Evolutionary conservation across 371 early-diverging fungal species (phyloP).

Genomic region (Encephalitozoon hellem): DNA sequence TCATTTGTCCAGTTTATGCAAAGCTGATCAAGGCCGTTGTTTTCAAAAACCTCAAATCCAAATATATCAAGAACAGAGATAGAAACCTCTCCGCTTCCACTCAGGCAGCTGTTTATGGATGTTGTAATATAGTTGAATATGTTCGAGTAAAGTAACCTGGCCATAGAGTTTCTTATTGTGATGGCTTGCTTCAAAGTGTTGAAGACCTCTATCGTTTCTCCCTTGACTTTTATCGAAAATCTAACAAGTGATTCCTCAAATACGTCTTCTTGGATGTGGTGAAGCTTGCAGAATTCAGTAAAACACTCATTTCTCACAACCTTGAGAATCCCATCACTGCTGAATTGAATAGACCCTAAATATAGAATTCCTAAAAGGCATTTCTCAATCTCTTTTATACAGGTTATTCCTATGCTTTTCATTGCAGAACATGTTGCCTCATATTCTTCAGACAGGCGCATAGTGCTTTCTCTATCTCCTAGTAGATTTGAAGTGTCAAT

Average conservation of each 20-base stretch:
- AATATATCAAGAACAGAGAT: slow-evolving; percentile 66
- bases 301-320: background rate
- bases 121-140: slow-evolving; percentile 52
- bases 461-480: background rate
- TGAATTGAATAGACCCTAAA: slow-evolving; percentile 44
- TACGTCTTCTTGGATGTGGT: slow-evolving; percentile 16
- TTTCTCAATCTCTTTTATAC: slow-evolving; percentile 65
- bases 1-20: slow-evolving; percentile 66
- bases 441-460: slow-evolving; percentile 64
- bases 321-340: background rate
- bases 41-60: slow-evolving; percentile 65
- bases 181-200: slow-evolving; percentile 48
- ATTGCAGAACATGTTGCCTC: slow-evolving; percentile 22
- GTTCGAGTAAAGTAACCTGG: slow-evolving; percentile 62
- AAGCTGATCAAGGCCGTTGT: slow-evolving; percentile 63
- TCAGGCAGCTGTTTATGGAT: slow-evolving; percentile 42
- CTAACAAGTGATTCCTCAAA: slow-evolving; percentile 47
- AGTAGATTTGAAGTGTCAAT: slow-evolving; percentile 6
- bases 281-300: background rate
- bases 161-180: slow-evolving; percentile 68
- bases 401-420: slow-evolving; percentile 67
- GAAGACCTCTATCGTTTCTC: slow-evolving; percentile 66
- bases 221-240: slow-evolving; percentile 64
- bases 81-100: slow-evolving; percentile 14
- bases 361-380: slow-evolving; percentile 62